A percentile compares a stretch with the other conserved stretches of the same genome.
phyloP scores from a whole-genome alignment of 352 stramenopile genomes.

The Globisporangium mamillatum region DNA sequence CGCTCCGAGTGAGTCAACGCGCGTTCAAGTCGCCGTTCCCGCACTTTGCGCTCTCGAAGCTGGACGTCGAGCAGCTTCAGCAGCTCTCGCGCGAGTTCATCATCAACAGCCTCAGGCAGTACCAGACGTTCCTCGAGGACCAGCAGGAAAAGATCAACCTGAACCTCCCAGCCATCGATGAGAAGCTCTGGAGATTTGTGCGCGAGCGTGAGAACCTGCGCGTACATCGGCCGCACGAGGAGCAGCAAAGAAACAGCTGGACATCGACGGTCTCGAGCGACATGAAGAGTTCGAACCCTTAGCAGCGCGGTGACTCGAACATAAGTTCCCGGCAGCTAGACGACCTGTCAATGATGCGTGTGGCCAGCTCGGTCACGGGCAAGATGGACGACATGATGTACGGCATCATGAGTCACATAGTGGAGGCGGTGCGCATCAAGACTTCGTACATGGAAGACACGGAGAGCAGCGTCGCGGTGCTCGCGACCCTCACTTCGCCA shows the following conservation, averaged over 20 bases:
- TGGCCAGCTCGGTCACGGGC: slow-evolving; percentile 28
- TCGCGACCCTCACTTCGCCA: slow-evolving; percentile 44
- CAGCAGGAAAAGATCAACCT: neutral
- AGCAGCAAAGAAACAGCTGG: slow-evolving; percentile 2
- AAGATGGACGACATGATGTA: slow-evolving; percentile 45
- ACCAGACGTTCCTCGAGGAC: slow-evolving; percentile 10
- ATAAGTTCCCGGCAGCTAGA: neutral
- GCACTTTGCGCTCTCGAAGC: slow-evolving; percentile 6
- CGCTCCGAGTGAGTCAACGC: neutral
- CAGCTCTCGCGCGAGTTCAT: neutral
- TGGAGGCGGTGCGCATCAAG: slow-evolving; percentile 33
- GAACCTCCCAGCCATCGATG: neutral
- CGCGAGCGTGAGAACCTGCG: slow-evolving; percentile 6
- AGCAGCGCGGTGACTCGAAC: neutral
- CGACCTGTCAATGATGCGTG: slow-evolving; percentile 25
- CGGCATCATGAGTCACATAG: slow-evolving; percentile 29
- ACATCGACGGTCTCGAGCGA: neutral
- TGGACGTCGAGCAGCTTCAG: slow-evolving; percentile 3
- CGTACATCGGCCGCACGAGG: neutral
- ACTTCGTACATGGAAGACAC: slow-evolving; percentile 44
- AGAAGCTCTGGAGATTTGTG: slow-evolving; percentile 5
- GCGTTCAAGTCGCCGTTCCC: slow-evolving; percentile 9
- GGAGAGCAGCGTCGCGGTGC: slow-evolving; percentile 37
- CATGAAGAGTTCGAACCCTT: neutral
- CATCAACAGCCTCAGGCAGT: neutral